phyloP scores from a whole-genome alignment of 805 yeast species.

The Candida berthetii region DNA sequence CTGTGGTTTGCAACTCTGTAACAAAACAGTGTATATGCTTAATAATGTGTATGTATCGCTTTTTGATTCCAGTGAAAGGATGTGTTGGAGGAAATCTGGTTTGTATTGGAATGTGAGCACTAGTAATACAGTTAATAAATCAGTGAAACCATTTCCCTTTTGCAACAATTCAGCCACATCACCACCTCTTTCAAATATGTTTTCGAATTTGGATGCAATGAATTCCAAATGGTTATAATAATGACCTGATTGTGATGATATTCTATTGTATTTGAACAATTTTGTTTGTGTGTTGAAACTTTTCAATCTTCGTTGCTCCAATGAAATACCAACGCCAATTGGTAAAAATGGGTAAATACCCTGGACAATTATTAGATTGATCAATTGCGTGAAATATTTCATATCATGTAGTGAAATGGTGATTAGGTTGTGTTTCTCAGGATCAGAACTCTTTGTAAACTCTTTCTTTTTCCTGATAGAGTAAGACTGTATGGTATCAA shows the following conservation, averaged over 20 bases:
- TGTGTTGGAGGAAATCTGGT: conserved; percentile 4
- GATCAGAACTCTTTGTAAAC: conserved; percentile 3
- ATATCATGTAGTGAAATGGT: conserved; percentile 82
- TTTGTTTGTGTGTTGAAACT: conserved; percentile 32
- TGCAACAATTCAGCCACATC: conserved; percentile 38
- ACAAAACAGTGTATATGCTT: conserved; percentile 50
- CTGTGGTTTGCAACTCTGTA: conserved; percentile 41
- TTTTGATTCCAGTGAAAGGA: conserved; percentile 28
- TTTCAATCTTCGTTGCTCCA: conserved; percentile 51
- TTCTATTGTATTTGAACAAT: conserved; percentile 13
- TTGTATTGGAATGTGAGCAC: conserved; percentile 32
- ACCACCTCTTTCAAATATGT: conserved; percentile 18
- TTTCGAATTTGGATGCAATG: conserved; percentile 16
- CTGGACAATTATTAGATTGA: conserved; percentile 59
- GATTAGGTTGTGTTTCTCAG: conserved; percentile 24
- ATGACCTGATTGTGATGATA: conserved; percentile 13
- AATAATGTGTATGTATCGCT: conserved; percentile 68
- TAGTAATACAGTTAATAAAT: conserved; percentile 44
- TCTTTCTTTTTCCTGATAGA: conserved; percentile 3
- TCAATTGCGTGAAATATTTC: conserved; percentile 59
- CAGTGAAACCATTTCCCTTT: conserved; percentile 65
- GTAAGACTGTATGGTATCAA: conserved; percentile 11
- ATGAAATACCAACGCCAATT: conserved; percentile 53
- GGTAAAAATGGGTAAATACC: conserved; percentile 67
- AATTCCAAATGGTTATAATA: conserved; percentile 5